Base-by-base conservation (phyloP, 805 yeast species). In the Metschnikowia cubensis region DNA sequence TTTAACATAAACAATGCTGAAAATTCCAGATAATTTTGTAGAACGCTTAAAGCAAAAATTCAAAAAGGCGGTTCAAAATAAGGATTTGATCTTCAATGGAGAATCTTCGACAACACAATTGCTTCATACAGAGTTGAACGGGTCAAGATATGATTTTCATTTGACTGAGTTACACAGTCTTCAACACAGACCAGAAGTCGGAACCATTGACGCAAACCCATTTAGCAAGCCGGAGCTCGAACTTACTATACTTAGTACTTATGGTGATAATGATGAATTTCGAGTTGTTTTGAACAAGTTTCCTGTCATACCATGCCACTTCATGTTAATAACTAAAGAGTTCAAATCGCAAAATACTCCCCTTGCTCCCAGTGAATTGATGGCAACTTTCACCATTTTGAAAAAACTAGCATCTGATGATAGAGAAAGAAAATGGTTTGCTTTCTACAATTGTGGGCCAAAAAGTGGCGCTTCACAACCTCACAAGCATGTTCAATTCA, bases 401-500 rank as follows among this genome's bases (percentile, higher is more conserved):
- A 63, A 66, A 14, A 69, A 68, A 15, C 69, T 86, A 46, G 80
- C 81, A 59, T 51, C 59, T 10, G 57, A 52, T 4, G 66, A 67
- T 49, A 65, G 53, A 54, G 45, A 64, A 20, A 71, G 65, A 14
- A 75, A 79, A 50, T 85, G 87, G 75, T 74, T 91, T 64, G 90
- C 90, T 0, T 92, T 92, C 67, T 92, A 82, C 76, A 92, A 92
- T 67, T 83, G 89, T 62, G 99, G 99, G 6, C 82, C 83, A 17
- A 77, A 82, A 58, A 82, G 95, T 54, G 99, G 98, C 1, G 96
- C 96, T n/a, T 89, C 97, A 0, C 94, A 90, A 61, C 85, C 87
- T 43, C 99, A 92, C 70, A 89, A 88, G 64, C 99, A 92, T 68
- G 68, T 94, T 54, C 99, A 94, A 68, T 83, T 91, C 67, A 73